Percentiles rank a stretch among this genome's conserved stretches.
Evolutionary conservation across 768 basidiomycete genomes (phyloP).

Genomic region (Harrya chromipes): DNA sequence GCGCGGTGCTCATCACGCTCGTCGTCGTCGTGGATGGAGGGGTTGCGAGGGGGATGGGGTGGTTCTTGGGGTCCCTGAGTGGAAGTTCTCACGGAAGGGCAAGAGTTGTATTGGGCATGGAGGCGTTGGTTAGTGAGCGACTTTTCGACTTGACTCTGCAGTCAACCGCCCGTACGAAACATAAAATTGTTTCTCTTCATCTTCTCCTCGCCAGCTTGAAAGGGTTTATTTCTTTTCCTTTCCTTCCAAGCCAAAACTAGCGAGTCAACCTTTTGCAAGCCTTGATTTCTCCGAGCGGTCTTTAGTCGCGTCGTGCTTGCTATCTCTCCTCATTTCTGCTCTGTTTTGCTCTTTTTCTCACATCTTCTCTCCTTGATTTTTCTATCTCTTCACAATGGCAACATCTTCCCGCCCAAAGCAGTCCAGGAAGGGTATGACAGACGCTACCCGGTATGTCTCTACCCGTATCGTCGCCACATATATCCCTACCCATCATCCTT

Average conservation of each 20-base stretch:
- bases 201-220: constrained; percentile 25
- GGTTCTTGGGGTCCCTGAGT: constrained; percentile 23
- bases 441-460: constrained; percentile 48
- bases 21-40: constrained; percentile 2
- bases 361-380: constrained; percentile 30
- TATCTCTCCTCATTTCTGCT: constrained; percentile 37
- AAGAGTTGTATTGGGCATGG: constrained; percentile 26
- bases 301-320: constrained; percentile 33
- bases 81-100: constrained; percentile 31
- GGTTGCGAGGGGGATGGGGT: not conserved
- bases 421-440: constrained; percentile 58
- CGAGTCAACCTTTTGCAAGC: constrained; percentile 20
- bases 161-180: constrained; percentile 29
- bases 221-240: constrained; percentile 18
- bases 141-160: constrained; percentile 28
- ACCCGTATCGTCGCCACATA: constrained; percentile 12
- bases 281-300: constrained; percentile 22
- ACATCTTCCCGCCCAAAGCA: constrained; percentile 62
- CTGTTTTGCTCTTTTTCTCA: constrained; percentile 26
- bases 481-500: constrained; percentile 9
- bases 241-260: constrained; percentile 19
- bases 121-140: constrained; percentile 28
- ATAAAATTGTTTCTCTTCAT: constrained; percentile 26
- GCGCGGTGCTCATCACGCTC: not conserved
- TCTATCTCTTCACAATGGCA: constrained; percentile 47